phyloP scores from a whole-genome alignment of 148 eudicot species.

The Agrostemma githago region DNA sequence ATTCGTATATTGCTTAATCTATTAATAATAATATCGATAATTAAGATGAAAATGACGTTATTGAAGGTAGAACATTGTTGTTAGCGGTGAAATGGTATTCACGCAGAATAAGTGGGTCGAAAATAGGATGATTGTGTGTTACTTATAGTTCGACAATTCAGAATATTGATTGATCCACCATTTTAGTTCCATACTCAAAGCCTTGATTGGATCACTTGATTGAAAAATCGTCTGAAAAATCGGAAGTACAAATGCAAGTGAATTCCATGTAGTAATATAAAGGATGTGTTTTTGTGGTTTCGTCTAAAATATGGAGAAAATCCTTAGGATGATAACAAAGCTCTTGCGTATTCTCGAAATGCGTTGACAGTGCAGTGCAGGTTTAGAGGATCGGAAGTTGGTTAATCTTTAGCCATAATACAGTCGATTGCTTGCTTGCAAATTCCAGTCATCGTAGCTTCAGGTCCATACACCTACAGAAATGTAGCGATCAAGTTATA shows the following conservation, averaged over 20 bases:
- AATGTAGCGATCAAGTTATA: neutral
- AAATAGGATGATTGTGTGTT: neutral
- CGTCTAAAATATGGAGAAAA: neutral
- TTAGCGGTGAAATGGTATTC: no score
- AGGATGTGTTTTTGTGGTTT: neutral
- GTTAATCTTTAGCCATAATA: conserved; percentile 31
- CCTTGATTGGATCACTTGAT: neutral
- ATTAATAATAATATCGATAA: neutral
- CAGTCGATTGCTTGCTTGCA: conserved; percentile 76
- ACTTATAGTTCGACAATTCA: neutral
- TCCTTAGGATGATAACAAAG: conserved; percentile 6
- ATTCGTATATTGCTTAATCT: no score
- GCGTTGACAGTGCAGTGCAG: neutral
- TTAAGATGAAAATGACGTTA: no score
- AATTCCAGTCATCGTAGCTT: conserved; percentile 80
- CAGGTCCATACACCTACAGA: conserved; percentile 68
- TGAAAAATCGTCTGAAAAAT: neutral
- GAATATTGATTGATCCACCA: no score
- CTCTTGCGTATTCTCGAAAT: neutral
- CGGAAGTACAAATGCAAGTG: neutral
- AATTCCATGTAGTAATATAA: neutral
- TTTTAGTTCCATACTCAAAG: neutral
- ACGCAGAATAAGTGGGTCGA: no score
- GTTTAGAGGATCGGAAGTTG: neutral
- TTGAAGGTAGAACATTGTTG: no score